These are phyloP conservation scores for Suaeda aralocaspica DNA, from an alignment of 148 eudicot genomes.

Conservation along the genomic window DNA sequence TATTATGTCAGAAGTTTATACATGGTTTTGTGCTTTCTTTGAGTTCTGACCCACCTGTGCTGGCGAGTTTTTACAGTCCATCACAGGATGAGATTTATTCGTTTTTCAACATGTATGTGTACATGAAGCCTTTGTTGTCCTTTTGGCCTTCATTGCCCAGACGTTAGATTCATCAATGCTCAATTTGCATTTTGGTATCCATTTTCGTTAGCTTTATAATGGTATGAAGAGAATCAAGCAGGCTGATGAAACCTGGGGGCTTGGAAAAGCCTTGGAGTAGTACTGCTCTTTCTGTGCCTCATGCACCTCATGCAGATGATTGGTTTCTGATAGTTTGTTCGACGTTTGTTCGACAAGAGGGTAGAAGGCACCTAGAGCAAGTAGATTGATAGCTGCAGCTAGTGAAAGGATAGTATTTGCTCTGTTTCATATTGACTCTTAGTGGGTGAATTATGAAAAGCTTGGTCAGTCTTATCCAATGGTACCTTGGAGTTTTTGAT, in stretches of 20 bases:
- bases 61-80: background rate
- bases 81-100: background rate
- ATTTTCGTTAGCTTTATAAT: conserved; percentile 3
- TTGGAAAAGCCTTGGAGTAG: background rate
- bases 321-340: conserved; percentile 1
- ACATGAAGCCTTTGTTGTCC: background rate
- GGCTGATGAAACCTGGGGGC: conserved; percentile 7
- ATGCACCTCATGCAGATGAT: background rate
- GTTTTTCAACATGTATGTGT: background rate
- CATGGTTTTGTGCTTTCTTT: background rate
- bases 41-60: background rate
- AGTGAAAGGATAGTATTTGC: background rate
- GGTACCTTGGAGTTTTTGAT: background rate
- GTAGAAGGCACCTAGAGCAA: background rate
- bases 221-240: background rate
- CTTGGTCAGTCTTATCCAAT: background rate
- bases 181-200: conserved; percentile 1
- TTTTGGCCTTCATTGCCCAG: background rate
- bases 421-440: background rate
- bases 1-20: background rate
- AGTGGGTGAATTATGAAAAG: background rate
- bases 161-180: background rate
- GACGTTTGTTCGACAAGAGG: background rate
- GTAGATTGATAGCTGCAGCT: background rate
- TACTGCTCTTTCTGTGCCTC: background rate